Evolutionary conservation across 371 early-diverging fungal genomes (phyloP), one percentile per base, ranked within the genome.

Genomic region (Mucor piriformis): DNA sequence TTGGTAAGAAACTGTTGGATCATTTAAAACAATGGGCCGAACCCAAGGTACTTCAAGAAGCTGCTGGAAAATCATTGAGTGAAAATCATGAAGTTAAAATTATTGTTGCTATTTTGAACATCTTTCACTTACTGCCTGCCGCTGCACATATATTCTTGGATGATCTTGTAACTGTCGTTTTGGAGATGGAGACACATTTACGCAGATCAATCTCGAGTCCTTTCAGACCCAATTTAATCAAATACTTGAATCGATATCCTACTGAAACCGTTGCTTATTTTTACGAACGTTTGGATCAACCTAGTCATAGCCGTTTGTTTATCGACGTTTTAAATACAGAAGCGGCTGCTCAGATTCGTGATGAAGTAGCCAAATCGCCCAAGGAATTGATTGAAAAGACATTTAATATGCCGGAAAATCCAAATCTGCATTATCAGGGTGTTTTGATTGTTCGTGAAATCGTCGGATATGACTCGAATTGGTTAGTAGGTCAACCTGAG

Each of bases 1-100:
- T 99, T 50, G 99, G 99, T 24, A 89, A 88, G 58, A 97, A 98
- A 79, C 75, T 99, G 24, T 64, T 99, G 37, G 99, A 99, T 64
- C 97, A 99, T 68, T 64, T 99, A 54, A 84, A 88, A 23, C 86
- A 86, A 50, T 97, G 97, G 97, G 96, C 97, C 8, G 92, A 89
- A 23, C 95, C 95, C 3, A 75, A 79, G 23, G 83, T 91, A 43
- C 69, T 97, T 15, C 89, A 92, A 51, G 90, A 92, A 18, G 88
- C 89, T 2, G 84, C 95, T 0, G 88, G 85, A 10, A 86, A 87
- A 54, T 85, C 94, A 0, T 70, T 95, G 15, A 78, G 83, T 50
- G 99, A 98, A 56, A 84, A 92, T 44, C 90, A 94, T 43, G 94
- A 95, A 61, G 90, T 98, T 63, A 87, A 90, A 63, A 89, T 99